Percentiles rank a stretch among this genome's conserved stretches.
Conservation (phyloP, 352 stramenopile genomes). For the Phytophthora megakarya region DNA sequence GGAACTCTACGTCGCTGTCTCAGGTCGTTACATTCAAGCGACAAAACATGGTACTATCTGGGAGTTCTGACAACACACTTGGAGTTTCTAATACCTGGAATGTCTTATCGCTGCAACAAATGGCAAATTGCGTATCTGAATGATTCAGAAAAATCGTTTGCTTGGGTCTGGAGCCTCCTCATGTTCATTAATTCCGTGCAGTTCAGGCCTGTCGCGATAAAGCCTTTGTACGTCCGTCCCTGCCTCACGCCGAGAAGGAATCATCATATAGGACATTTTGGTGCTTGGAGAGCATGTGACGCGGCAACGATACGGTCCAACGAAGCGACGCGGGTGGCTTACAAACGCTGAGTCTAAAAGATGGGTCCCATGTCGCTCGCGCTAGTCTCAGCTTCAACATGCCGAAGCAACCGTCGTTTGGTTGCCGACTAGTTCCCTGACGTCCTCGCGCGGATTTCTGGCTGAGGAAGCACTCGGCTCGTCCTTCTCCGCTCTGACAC, state of each 20-base stretch:
- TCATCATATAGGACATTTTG: neutral
- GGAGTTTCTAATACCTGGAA: neutral
- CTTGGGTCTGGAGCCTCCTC: neutral
- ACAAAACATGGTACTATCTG: neutral
- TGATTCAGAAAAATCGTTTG: neutral
- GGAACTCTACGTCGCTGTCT: neutral
- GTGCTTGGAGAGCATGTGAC: conserved; percentile 36
- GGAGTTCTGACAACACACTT: conserved; percentile 7
- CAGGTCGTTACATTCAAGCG: neutral
- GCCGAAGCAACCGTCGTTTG: conserved; percentile 16
- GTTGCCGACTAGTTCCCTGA: conserved; percentile 12
- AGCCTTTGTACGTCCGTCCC: neutral
- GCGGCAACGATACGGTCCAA: conserved; percentile 21
- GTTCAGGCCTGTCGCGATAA: neutral
- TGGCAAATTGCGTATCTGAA: conserved; percentile 1
- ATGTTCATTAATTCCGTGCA: neutral
- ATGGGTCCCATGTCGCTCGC: conserved; percentile 15
- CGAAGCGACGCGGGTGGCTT: conserved; percentile 10
- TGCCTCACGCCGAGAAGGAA: neutral
- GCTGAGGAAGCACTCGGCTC: neutral
- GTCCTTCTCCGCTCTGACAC: neutral
- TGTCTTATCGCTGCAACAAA: neutral
- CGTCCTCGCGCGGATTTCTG: conserved; percentile 10
- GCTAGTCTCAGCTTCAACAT: conserved; percentile 29
- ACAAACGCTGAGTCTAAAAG: conserved; percentile 25